Percentiles rank a stretch among this genome's conserved stretches.
Evolutionary conservation across 805 yeast species (phyloP).

Genomic region (Suhomyces kilbournensis): DNA sequence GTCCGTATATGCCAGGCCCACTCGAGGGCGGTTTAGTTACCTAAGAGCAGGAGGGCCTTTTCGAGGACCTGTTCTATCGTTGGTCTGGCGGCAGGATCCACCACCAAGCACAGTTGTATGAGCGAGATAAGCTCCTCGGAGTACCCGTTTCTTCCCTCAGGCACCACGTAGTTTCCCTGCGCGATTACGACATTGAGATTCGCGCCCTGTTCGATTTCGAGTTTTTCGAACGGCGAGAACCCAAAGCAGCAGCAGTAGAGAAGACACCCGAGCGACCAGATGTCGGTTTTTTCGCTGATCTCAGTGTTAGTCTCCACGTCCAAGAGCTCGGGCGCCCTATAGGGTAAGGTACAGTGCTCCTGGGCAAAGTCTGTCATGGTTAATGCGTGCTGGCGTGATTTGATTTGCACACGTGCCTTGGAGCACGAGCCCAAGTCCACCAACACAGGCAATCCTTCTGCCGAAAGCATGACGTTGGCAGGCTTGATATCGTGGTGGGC

Average conservation of each 20-base stretch:
- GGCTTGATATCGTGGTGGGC: conserved; percentile 91
- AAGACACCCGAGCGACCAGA: conserved; percentile 91
- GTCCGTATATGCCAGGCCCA: not conserved
- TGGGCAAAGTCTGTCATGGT: conserved; percentile 77
- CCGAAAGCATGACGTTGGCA: conserved; percentile 78
- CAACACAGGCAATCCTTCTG: conserved; percentile 72
- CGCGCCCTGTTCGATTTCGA: conserved; percentile 79
- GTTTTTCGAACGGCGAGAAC: conserved; percentile 82
- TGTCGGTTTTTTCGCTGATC: conserved; percentile 73
- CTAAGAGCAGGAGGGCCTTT: conserved; percentile 39
- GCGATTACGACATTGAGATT: conserved; percentile 72
- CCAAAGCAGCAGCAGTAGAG: conserved; percentile 75
- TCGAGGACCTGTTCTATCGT: conserved; percentile 56
- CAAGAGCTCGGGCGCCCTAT: conserved; percentile 85
- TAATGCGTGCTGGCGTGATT: conserved; percentile 66
- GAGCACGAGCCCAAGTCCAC: conserved; percentile 83
- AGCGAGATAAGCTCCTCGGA: conserved; percentile 54
- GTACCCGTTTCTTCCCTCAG: conserved; percentile 48
- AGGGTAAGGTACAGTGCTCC: conserved; percentile 82
- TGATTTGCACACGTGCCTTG: conserved; percentile 53
- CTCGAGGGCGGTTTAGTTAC: not conserved
- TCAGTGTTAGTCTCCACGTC: conserved; percentile 67
- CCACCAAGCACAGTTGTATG: conserved; percentile 57
- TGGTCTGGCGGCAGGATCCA: conserved; percentile 65
- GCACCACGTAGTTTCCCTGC: conserved; percentile 61